These are phyloP conservation scores for Lyophyllum decastes DNA, from an alignment of 768 basidiomycete species.

Conservation along the genomic window DNA sequence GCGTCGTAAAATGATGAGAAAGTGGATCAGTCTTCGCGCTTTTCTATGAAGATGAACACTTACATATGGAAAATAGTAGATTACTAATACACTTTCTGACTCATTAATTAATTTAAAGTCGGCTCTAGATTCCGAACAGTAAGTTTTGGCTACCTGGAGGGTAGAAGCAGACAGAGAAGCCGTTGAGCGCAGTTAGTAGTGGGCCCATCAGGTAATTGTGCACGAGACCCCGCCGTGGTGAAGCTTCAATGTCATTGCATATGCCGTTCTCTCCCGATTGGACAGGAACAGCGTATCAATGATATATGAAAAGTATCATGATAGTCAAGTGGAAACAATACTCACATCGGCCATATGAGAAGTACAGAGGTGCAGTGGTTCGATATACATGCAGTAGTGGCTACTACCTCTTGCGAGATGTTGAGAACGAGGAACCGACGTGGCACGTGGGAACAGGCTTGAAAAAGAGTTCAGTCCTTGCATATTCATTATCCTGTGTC, in stretches of 20 bases:
- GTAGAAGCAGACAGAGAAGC: not conserved
- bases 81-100: not conserved
- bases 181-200: not conserved
- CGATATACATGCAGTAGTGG: not conserved
- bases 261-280: not conserved
- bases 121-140: not conserved
- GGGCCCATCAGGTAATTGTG: not conserved
- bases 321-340: not conserved
- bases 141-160: not conserved
- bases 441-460: not conserved
- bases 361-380: not conserved
- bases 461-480: not conserved
- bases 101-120: not conserved
- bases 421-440: no score
- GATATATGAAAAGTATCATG: not conserved
- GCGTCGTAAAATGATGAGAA: not conserved
- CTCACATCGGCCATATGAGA: not conserved
- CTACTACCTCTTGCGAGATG: no score
- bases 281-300: not conserved
- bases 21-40: not conserved
- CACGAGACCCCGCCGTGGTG: not conserved
- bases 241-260: not conserved
- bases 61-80: not conserved
- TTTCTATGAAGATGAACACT: not conserved
- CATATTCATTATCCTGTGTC: no score